Conservation (phyloP, 495 filamentous ascomycete species). For the Neurospora tetrasperma region DNA sequence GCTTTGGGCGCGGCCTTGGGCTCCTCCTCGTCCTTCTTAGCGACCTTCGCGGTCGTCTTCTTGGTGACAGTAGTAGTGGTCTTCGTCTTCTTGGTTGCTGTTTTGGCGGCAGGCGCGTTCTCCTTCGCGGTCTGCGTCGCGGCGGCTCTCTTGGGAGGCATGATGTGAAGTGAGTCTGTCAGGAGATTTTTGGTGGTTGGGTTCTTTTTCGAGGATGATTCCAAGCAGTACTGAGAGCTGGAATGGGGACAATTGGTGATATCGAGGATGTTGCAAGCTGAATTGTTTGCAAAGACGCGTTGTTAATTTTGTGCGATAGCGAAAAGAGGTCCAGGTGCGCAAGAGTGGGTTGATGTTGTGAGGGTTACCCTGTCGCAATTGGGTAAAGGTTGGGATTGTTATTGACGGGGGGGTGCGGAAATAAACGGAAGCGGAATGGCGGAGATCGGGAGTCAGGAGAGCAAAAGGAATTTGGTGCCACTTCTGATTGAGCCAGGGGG, state of each 20-base stretch:
- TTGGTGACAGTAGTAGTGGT: constrained; percentile 3
- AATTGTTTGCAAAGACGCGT: neutral
- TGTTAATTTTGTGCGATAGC: neutral
- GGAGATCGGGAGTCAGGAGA: neutral
- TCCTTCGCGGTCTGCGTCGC: constrained; percentile 7
- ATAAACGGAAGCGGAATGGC: neutral
- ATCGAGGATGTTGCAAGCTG: neutral
- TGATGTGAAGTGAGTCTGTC: constrained; percentile 11
- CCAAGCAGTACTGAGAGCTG: neutral
- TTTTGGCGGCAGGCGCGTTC: constrained; percentile 8
- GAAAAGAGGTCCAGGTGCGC: neutral
- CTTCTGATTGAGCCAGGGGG: neutral
- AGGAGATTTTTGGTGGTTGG: neutral
- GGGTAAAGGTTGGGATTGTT: neutral
- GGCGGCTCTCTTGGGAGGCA: constrained; percentile 21
- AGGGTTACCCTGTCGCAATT: neutral
- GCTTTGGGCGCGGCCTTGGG: constrained; percentile 24
- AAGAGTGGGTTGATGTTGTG: constrained; percentile 1
- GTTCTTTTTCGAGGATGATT: neutral
- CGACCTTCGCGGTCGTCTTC: constrained; percentile 4
- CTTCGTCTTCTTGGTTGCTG: constrained; percentile 29
- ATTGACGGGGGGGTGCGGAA: neutral
- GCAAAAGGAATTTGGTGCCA: neutral
- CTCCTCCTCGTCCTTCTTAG: constrained; percentile 11
- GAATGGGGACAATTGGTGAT: neutral